Conservation (phyloP, 1,139 yeast genomes). For the Nadsonia starkeyi-henricii region DNA sequence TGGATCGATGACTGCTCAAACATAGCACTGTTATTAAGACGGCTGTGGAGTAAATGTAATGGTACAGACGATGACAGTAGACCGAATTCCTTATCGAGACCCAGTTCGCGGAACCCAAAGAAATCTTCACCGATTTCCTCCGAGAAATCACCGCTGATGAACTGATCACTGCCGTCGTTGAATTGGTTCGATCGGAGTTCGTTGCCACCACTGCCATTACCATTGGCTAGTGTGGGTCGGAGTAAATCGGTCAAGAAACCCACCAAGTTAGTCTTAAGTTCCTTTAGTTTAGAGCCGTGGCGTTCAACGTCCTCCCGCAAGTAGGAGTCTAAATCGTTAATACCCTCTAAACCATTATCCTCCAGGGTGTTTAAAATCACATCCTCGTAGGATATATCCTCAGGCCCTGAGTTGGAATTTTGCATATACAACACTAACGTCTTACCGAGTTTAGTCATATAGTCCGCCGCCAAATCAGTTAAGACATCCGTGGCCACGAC, state of each 20-base stretch:
- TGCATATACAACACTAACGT: conserved; percentile 62
- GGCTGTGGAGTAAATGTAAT: conserved; percentile 70
- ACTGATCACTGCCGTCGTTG: conserved; percentile 84
- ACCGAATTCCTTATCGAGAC: conserved; percentile 88
- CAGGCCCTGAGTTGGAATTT: conserved; percentile 12
- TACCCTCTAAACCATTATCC: conserved; percentile 76
- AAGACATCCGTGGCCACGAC: conserved; percentile 65
- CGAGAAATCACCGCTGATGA: conserved; percentile 86
- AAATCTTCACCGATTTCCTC: conserved; percentile 92
- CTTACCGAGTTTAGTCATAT: conserved; percentile 58
- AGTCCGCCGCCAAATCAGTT: conserved; percentile 73
- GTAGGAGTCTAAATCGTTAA: conserved; percentile 62
- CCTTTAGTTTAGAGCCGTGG: conserved; percentile 55
- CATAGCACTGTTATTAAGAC: conserved; percentile 31
- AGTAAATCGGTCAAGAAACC: conserved; percentile 64
- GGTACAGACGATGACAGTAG: conserved; percentile 78
- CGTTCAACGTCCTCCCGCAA: conserved; percentile 60
- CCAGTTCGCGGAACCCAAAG: conserved; percentile 90
- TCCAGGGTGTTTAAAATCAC: conserved; percentile 47
- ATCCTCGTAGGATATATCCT: conserved; percentile 28
- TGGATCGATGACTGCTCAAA: neutral
- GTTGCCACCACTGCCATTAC: conserved; percentile 39
- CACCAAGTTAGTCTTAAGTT: conserved; percentile 55
- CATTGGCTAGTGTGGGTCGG: conserved; percentile 36
- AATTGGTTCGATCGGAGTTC: conserved; percentile 70